A percentile compares a stretch with the other conserved stretches of the same genome.
phyloP scores from a whole-genome alignment of 2,329 filamentous ascomycete genomes.

The Plectosphaerella plurivora region DNA sequence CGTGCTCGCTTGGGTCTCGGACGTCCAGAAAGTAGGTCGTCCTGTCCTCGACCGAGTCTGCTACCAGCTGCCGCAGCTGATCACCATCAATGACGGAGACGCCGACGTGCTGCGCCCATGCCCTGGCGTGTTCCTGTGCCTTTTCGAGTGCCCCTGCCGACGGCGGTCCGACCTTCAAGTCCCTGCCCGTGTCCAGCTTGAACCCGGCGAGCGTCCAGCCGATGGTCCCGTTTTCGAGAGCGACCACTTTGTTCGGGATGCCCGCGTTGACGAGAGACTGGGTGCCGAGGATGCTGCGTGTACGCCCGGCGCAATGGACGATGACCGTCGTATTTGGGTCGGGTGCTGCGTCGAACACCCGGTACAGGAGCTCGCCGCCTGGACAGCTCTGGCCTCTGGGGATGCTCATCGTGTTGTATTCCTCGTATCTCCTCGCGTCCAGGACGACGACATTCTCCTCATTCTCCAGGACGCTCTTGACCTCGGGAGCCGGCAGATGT shows the following conservation, averaged over 20 bases:
- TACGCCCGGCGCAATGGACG: constrained; percentile 25
- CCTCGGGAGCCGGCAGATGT: constrained; percentile 18
- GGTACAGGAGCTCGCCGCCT: constrained; percentile 22
- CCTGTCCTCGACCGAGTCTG: constrained; percentile 8
- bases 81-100: constrained; percentile 7
- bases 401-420: constrained; percentile 26
- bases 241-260: constrained; percentile 20
- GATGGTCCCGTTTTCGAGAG: constrained; percentile 23
- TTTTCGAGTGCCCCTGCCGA: constrained; percentile 6
- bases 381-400: constrained; percentile 23
- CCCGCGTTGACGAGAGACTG: constrained; percentile 21
- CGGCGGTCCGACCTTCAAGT: constrained; percentile 9
- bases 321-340: constrained; percentile 19
- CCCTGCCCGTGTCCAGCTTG: constrained; percentile 16
- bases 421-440: constrained; percentile 21
- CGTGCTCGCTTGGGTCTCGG: constrained; percentile 21
- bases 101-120: constrained; percentile 12
- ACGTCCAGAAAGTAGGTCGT: constrained; percentile 23
- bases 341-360: constrained; percentile 20
- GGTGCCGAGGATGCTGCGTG: constrained; percentile 22
- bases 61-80: constrained; percentile 9
- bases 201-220: constrained; percentile 23
- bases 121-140: constrained; percentile 7
- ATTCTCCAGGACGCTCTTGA: constrained; percentile 17
- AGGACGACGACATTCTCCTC: constrained; percentile 18